phyloP scores from a whole-genome alignment of 2,329 filamentous ascomycete species.

The Lachnellula arida region DNA sequence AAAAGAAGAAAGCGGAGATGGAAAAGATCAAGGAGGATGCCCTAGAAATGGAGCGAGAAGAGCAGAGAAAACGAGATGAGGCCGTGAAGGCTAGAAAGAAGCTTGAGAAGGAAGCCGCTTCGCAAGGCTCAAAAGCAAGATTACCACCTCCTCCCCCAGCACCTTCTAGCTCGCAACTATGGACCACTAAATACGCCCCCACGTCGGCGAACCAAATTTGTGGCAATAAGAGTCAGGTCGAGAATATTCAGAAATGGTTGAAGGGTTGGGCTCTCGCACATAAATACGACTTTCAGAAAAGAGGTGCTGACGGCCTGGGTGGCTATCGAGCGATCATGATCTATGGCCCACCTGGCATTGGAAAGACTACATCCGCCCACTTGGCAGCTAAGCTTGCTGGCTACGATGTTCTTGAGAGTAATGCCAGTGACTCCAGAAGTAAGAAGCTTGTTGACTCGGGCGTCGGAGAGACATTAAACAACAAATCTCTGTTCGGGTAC shows the following conservation, averaged over 20 bases:
- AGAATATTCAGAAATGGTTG: constrained; percentile 86
- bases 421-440: constrained; percentile 91
- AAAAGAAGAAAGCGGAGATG: constrained; percentile 81
- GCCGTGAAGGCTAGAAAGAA: constrained; percentile 46
- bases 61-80: constrained; percentile 53
- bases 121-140: constrained; percentile 36
- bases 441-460: constrained; percentile 91
- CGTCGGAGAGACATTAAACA: constrained; percentile 86
- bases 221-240: constrained; percentile 86
- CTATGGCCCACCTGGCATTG: constrained; percentile 91
- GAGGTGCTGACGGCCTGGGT: constrained; percentile 80
- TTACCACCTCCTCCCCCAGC: constrained; percentile 37
- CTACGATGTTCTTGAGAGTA: constrained; percentile 90
- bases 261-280: constrained; percentile 74
- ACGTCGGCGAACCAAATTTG: constrained; percentile 82
- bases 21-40: constrained; percentile 77
- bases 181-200: constrained; percentile 95
- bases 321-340: constrained; percentile 86
- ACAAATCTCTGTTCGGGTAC: constrained; percentile 86
- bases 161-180: constrained; percentile 60
- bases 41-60: constrained; percentile 79
- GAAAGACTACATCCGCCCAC: constrained; percentile 96
- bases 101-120: constrained; percentile 26
- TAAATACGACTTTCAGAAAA: constrained; percentile 75
- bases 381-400: constrained; percentile 88